Conservation (phyloP, 768 basidiomycete genomes). For the Sporobolomyces roseus region DNA sequence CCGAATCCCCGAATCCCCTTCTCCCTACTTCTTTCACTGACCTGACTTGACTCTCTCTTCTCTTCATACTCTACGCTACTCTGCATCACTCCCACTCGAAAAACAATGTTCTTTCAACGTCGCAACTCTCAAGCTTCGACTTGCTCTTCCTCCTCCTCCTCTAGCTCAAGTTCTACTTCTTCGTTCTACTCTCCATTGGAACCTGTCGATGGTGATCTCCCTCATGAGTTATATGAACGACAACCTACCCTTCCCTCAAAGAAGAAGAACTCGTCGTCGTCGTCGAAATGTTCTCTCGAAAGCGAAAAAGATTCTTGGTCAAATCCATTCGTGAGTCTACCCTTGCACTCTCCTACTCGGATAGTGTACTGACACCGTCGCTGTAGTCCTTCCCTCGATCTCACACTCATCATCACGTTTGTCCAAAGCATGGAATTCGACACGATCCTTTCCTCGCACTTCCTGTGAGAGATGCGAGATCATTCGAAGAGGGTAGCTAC, state of each 20-base stretch:
- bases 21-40: too few species aligned
- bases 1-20: too few species aligned
- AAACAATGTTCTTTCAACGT: neutral
- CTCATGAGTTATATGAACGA: too few species aligned
- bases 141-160: neutral
- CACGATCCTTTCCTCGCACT: constrained; percentile 28
- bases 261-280: neutral
- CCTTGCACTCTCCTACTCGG: neutral
- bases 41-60: too few species aligned
- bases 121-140: constrained; percentile 3
- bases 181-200: constrained; percentile 15
- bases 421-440: constrained; percentile 29
- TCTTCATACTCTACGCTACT: too few species aligned
- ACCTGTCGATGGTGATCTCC: neutral
- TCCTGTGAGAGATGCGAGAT: constrained; percentile 16
- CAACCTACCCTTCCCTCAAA: neutral
- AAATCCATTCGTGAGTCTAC: constrained; percentile 11
- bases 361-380: neutral
- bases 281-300: neutral
- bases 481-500: neutral
- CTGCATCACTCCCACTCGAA: too few species aligned
- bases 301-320: constrained; percentile 1
- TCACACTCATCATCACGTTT: constrained; percentile 17
- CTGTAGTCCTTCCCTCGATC: neutral
- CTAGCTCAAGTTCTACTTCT: neutral